Base-by-base conservation (phyloP, 495 filamentous ascomycete genomes). In the Filosporella fistucella region DNA sequence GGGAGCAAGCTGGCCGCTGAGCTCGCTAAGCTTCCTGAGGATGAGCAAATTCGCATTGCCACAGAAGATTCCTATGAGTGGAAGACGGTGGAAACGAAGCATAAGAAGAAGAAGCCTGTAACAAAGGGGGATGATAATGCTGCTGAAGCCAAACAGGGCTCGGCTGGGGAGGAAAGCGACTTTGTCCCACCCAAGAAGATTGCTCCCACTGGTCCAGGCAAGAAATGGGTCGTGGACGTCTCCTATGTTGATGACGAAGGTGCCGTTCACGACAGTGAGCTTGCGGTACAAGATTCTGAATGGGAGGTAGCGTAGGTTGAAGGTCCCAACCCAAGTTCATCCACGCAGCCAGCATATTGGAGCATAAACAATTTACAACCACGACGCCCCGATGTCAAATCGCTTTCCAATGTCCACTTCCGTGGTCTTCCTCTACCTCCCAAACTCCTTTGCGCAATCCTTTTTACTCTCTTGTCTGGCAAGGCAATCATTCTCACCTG, bases 21-120 rank as follows among this genome's bases (percentile, higher is more conserved):
- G 70, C 34, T 63, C 71, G 35, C 73, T 74, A 45, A 70, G 33
- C 86, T 83, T 4, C 87, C 87, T 0, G 89, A 94, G 65, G 89
- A 95, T 60, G 88, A 93, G 65, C 89, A 94, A 68, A 67, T 93
- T 66, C 76, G 84, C 62, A 68, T 85, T 53, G 66, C 66, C 18
- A 68, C 68, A 17, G 74, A 80, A 11, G 78, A 83, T 45, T 78
- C 77, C 25, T 90, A 87, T 86, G 88, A 71, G 49, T 89, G 85
- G 17, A 86, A 91, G 40, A 72, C 76, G 40, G 86, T 79, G 51
- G 91, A 91, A 66, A 42, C 54, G 39, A 56, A 68, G 54, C 45
- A 56, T 24, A 47, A 39, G 24, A 48, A 43, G 18, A 54, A 51
- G 42, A 43, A 45, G 38, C 17, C 24, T 11, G n/a, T 16, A n/a